Evolutionary conservation across 345 rosid species (phyloP).

Genomic region (Salix arbutifolia): DNA sequence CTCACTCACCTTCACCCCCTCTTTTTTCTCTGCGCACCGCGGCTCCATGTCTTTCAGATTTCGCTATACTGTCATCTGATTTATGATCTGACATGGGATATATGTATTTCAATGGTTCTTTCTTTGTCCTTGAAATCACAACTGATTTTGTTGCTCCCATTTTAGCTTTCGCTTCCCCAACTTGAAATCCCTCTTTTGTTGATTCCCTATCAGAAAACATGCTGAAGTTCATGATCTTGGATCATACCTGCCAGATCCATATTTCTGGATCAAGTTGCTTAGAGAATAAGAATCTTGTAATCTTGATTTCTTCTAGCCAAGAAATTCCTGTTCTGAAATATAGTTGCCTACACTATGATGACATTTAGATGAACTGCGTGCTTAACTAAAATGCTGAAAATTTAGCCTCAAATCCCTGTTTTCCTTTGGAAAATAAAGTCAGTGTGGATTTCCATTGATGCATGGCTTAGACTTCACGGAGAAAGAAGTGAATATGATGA

Average conservation of each 20-base stretch:
- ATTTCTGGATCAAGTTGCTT: background rate
- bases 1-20: background rate
- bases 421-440: background rate
- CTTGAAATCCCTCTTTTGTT: background rate
- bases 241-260: background rate
- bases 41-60: background rate
- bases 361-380: background rate
- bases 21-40: too few relatives aligned
- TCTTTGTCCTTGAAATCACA: background rate
- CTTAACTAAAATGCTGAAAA: background rate
- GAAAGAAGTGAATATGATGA: slow-evolving; percentile 51
- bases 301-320: background rate
- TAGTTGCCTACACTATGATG: background rate
- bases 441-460: background rate
- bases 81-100: background rate
- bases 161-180: background rate
- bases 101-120: background rate
- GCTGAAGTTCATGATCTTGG: background rate
- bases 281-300: background rate
- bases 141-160: background rate
- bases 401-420: background rate
- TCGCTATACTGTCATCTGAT: background rate
- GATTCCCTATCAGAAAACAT: background rate
- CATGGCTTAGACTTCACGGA: slow-evolving; percentile 47
- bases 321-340: background rate